Conservation (phyloP, 352 stramenopile genomes). For the Phytophthora sp. region DNA sequence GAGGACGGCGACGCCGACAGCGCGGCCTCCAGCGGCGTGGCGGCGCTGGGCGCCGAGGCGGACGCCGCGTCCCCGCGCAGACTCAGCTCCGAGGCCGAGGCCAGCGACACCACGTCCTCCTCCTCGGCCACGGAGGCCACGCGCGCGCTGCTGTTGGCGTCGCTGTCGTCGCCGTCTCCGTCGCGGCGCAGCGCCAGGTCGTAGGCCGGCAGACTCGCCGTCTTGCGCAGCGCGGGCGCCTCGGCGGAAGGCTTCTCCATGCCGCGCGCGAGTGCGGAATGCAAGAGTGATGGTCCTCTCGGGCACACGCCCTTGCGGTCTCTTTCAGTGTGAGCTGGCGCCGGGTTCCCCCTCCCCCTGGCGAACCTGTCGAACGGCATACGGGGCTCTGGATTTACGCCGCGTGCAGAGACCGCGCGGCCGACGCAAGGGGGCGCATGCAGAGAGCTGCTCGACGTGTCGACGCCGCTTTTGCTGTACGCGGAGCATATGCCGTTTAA, state of each 20-base stretch:
- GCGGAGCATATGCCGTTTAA: constrained; percentile 11
- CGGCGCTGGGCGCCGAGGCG: constrained; percentile 37
- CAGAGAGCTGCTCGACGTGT: constrained; percentile 26
- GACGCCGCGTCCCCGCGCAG: constrained; percentile 18
- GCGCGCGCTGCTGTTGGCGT: constrained; percentile 25
- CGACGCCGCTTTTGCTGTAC: constrained; percentile 5
- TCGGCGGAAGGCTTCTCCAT: constrained; percentile 29
- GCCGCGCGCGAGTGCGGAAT: constrained; percentile 23
- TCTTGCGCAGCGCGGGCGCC: constrained; percentile 28
- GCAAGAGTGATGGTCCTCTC: constrained; percentile 32
- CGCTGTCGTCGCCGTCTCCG: constrained; percentile 12
- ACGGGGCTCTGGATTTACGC: constrained; percentile 13
- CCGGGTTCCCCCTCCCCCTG: constrained; percentile 13
- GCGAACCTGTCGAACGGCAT: neutral
- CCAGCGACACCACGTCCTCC: constrained; percentile 27
- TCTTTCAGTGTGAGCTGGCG: constrained; percentile 22
- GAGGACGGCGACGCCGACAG: constrained; percentile 51
- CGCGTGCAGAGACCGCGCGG: neutral
- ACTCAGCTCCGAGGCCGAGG: constrained; percentile 31
- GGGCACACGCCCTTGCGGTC: constrained; percentile 4
- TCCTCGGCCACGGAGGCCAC: constrained; percentile 30
- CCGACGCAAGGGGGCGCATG: no score
- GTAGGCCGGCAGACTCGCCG: constrained; percentile 27
- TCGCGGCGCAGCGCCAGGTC: constrained; percentile 28
- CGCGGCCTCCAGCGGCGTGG: constrained; percentile 42